Base-by-base conservation (phyloP, 2,329 filamentous ascomycete genomes). In the Pseudocercospora vitis region DNA sequence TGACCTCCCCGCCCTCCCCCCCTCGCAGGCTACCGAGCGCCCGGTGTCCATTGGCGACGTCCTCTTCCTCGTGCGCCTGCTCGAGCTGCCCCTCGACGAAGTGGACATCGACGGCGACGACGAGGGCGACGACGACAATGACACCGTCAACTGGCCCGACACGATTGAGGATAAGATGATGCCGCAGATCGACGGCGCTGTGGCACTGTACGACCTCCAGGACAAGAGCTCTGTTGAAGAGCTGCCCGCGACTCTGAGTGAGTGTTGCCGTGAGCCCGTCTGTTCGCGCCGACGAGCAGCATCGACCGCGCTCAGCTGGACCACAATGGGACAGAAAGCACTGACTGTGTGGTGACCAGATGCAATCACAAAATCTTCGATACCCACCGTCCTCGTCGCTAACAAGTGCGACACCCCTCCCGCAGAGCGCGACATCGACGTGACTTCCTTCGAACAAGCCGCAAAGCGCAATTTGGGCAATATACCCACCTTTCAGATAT, bases 131-230 rank as follows among this genome's bases (percentile, higher is more conserved):
- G 73, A 78, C 55, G 73, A 75, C 31, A 72, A 78, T 52, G 72
- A 76, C 51, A 74, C 70, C 55, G 70, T 82, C 40, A 86, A 83
- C 61, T 78, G 81, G 81, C 82, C 82, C 32, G 73, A 75, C 28
- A 73, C 71, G 18, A 69, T 78, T 35, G 75, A 86, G 66, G 88
- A 89, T 55, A 79, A 85, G 59, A 81, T 85, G 57, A 79, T 89
- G 55, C 89, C 90, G 46, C 81, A 80, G 33, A 81, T 96, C 65
- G 89, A 97, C 66, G 92, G 88, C 16, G 90, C 88, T 40, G 75
- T 96, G 63, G 82, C 92, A 54, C 76, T 97, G 45, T 96, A 96
- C 77, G 89, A 96, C 78, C 87, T 95, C 39, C 88, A 85, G 71
- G 87, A 88, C 69, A 81, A 83, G 63, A 83, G 85, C 56, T 92